Conservation (phyloP, 257 asterid genomes). For the Nicotiana benthamiana region DNA sequence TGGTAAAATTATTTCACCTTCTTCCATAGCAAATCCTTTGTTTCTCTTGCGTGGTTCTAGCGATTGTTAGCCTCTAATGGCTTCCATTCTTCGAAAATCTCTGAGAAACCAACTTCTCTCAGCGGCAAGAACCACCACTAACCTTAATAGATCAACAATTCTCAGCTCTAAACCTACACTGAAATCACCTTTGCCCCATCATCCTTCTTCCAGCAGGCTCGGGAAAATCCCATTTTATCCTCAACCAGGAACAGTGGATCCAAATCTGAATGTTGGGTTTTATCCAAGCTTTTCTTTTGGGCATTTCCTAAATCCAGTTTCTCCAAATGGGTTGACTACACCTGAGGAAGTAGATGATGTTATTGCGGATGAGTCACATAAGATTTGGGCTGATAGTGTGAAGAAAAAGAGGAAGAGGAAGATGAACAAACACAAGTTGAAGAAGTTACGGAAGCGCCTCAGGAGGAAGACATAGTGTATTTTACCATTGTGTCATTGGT, state of each 20-base stretch:
- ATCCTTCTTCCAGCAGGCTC: constrained; percentile 1
- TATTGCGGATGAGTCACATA: constrained; percentile 26
- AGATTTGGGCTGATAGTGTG: constrained; percentile 70
- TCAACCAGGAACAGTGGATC: constrained; percentile 12
- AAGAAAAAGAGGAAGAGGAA: constrained; percentile 88
- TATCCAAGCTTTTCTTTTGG: constrained; percentile 53
- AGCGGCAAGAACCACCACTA: constrained; percentile 22
- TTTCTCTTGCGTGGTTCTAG: background rate
- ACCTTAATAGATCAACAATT: constrained; percentile 11
- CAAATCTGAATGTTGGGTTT: constrained; percentile 11
- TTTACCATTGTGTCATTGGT: constrained; percentile 2
- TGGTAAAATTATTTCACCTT: background rate
- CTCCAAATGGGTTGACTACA: constrained; percentile 19
- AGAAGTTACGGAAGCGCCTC: constrained; percentile 62
- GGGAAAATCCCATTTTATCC: constrained; percentile 11
- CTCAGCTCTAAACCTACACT: constrained; percentile 14
- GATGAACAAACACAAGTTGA: constrained; percentile 89
- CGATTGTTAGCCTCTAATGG: constrained; percentile 23
- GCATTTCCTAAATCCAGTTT: constrained; percentile 41
- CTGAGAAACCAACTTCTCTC: constrained; percentile 41
- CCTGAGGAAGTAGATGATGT: constrained; percentile 16
- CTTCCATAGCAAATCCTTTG: background rate
- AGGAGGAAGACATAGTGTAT: constrained; percentile 38
- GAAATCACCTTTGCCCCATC: constrained; percentile 14
- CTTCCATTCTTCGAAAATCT: constrained; percentile 35